These are phyloP conservation scores for Aspergillus sclerotioniger DNA, from an alignment of 495 filamentous ascomycete species.

Conservation along the genomic window DNA sequence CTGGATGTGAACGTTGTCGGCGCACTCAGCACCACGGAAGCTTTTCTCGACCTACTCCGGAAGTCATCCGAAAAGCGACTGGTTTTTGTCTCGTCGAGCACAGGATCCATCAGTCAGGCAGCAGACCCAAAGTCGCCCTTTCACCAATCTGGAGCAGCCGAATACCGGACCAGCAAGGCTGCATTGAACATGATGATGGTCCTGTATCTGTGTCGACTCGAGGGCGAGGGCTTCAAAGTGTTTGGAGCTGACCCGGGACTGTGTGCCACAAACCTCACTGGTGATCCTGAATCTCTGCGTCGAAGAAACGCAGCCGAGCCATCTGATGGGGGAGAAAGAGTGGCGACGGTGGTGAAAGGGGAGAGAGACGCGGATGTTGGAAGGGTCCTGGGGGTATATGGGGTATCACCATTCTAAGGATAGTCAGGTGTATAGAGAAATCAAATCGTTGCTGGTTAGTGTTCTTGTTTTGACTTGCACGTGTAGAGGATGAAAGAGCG, in stretches of 20 bases:
- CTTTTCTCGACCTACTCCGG: slow-evolving; percentile 38
- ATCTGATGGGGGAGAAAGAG: slow-evolving; percentile 23
- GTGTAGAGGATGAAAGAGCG: too few relatives aligned
- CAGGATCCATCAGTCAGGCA: slow-evolving; percentile 34
- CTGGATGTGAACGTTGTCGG: slow-evolving; percentile 41
- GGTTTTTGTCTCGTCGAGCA: slow-evolving; percentile 35
- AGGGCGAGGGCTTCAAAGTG: slow-evolving; percentile 19
- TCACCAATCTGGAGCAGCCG: slow-evolving; percentile 20
- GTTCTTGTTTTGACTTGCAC: too few relatives aligned
- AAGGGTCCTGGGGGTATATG: slow-evolving; percentile 25
- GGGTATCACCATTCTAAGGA: slow-evolving; percentile 20
- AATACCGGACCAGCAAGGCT: slow-evolving; percentile 43
- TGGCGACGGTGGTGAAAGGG: slow-evolving; percentile 28
- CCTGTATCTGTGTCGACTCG: slow-evolving; percentile 13
- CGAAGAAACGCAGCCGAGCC: slow-evolving; percentile 25
- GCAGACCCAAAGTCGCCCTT: slow-evolving; percentile 22
- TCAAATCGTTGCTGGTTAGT: too few relatives aligned
- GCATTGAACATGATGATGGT: slow-evolving; percentile 42
- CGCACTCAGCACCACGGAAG: slow-evolving; percentile 33
- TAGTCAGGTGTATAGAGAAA: too few relatives aligned
- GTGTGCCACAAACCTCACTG: slow-evolving; percentile 22
- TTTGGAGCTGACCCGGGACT: slow-evolving; percentile 22
- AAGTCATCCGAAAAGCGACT: slow-evolving; percentile 35
- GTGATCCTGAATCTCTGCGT: slow-evolving; percentile 22
- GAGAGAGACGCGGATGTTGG: slow-evolving; percentile 30